phyloP scores from a whole-genome alignment of 1,139 yeast species.

The Sugiyamaella japonica region DNA sequence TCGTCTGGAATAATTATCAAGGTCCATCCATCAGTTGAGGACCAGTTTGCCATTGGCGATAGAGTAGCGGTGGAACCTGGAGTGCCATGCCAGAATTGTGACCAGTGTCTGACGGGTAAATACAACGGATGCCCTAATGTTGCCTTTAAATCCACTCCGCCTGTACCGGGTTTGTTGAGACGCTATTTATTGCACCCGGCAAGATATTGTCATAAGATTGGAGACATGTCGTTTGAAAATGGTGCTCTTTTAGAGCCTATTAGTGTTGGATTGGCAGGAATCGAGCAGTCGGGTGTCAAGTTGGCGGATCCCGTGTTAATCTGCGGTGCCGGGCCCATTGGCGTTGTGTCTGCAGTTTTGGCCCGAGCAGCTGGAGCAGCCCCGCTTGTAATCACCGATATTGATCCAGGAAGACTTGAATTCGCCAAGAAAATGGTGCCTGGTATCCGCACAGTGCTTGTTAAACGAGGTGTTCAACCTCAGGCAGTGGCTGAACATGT shows the following conservation, averaged over 20 bases:
- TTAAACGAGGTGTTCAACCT: slow-evolving; percentile 35
- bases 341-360: slow-evolving; percentile 73
- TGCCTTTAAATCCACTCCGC: slow-evolving; percentile 89
- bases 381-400: slow-evolving; percentile 62
- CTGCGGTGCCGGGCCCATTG: slow-evolving; percentile 95
- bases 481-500: slow-evolving; percentile 44
- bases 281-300: slow-evolving; percentile 62
- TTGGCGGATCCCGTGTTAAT: slow-evolving; percentile 77
- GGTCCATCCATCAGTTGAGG: slow-evolving; percentile 61
- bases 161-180: slow-evolving; percentile 66
- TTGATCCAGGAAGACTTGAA: slow-evolving; percentile 30
- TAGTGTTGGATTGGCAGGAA: slow-evolving; percentile 83
- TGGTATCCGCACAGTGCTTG: slow-evolving; percentile 31
- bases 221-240: slow-evolving; percentile 75
- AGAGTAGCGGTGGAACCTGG: slow-evolving; percentile 78
- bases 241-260: slow-evolving; percentile 91
- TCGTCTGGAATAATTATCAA: slow-evolving; percentile 70
- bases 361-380: slow-evolving; percentile 84
- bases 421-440: slow-evolving; percentile 39
- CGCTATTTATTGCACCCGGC: slow-evolving; percentile 74
- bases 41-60: slow-evolving; percentile 41
- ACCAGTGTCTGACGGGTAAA: slow-evolving; percentile 70
- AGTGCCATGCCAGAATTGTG: slow-evolving; percentile 73
- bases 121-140: slow-evolving; percentile 82
- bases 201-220: slow-evolving; percentile 77